phyloP scores from a whole-genome alignment of 2,329 filamentous ascomycete genomes.

The Didymella keratinophila region DNA sequence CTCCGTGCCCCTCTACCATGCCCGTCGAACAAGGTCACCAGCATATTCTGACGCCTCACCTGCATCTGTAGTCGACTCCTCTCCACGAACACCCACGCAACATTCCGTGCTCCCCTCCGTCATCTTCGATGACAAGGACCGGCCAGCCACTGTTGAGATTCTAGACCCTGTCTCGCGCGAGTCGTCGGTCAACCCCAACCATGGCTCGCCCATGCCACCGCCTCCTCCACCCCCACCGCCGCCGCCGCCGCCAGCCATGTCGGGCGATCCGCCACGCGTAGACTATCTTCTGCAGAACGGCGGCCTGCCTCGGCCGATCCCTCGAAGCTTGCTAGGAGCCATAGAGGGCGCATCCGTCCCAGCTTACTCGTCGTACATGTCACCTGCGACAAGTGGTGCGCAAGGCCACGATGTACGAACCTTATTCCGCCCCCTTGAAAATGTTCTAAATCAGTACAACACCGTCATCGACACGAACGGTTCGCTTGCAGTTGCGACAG shows the following conservation, averaged over 20 bases:
- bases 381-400: conserved; percentile 57
- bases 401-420: conserved; percentile 67
- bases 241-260: conserved; percentile 74
- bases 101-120: conserved; percentile 49
- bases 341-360: conserved; percentile 64
- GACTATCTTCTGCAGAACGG: conserved; percentile 93
- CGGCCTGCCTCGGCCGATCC: conserved; percentile 74
- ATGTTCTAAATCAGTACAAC: conserved; percentile 84
- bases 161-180: conserved; percentile 48
- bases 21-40: conserved; percentile 39
- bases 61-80: conserved; percentile 54
- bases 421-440: conserved; percentile 83
- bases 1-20: conserved; percentile 54
- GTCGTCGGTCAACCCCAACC: conserved; percentile 46
- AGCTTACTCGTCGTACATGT: conserved; percentile 66
- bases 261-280: conserved; percentile 77
- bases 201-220: conserved; percentile 59
- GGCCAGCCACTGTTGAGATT: conserved; percentile 54
- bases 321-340: conserved; percentile 75
- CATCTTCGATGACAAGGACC: conserved; percentile 43
- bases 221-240: conserved; percentile 57
- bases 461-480: conserved; percentile 82
- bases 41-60: conserved; percentile 51
- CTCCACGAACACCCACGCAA: conserved; percentile 55
- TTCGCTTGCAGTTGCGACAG: conserved; percentile 92